Evolutionary conservation across 208 protist species (phyloP).

Genomic region (Porcisia hertigi): DNA sequence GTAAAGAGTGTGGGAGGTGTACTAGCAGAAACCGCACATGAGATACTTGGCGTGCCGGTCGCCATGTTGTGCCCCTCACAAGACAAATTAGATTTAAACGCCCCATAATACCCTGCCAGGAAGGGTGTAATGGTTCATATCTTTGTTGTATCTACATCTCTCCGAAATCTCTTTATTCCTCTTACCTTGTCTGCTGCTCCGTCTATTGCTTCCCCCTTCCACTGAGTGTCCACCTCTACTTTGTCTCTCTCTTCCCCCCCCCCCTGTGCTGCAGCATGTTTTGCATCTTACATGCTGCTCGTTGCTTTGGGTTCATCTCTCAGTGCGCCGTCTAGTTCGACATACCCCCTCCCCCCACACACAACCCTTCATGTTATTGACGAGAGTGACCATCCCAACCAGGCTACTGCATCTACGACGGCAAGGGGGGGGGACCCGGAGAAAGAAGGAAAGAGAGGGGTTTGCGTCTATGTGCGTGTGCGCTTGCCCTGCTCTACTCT

Average conservation of each 20-base stretch:
- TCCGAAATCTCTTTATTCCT: too few relatives aligned
- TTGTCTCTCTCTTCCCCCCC: too few relatives aligned
- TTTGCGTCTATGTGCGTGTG: neutral
- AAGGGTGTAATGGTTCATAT: neutral
- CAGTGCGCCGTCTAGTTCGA: neutral
- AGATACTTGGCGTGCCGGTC: constrained; percentile 27
- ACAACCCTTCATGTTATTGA: neutral
- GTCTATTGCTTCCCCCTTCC: neutral
- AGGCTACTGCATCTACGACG: neutral
- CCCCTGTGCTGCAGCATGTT: neutral
- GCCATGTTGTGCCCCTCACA: constrained; percentile 19
- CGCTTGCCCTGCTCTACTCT: too few relatives aligned
- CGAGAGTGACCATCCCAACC: neutral
- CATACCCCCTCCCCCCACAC: neutral
- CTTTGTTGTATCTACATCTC: neutral
- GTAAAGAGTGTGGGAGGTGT: constrained; percentile 40
- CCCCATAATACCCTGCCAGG: neutral
- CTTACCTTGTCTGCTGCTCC: neutral
- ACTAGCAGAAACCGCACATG: constrained; percentile 32
- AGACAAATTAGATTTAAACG: constrained; percentile 4
- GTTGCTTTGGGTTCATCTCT: neutral
- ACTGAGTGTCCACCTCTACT: neutral
- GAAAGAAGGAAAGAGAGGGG: neutral
- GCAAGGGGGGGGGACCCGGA: neutral
- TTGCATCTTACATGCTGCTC: neutral